Base-by-base conservation (phyloP, 2,329 filamentous ascomycete genomes). In the Paraconiothyrium sp. region DNA sequence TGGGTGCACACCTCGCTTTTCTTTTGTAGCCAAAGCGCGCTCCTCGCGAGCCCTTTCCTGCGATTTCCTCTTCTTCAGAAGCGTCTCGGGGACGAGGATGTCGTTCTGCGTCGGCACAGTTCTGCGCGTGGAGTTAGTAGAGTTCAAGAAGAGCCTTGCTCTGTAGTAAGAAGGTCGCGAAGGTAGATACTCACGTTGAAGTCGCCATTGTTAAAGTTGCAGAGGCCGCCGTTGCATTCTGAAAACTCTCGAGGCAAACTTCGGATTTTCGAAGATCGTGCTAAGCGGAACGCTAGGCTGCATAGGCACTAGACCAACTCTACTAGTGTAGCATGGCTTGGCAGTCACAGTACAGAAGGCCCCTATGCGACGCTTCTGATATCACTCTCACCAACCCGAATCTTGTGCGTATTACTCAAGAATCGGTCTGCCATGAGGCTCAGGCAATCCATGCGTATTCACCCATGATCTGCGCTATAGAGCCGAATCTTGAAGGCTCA, bases 31-130 rank as follows among this genome's bases (percentile, higher is more conserved):
- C 71, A 91, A 88, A 74, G 87, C 84, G 82, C 90, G 91, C 85
- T 94, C 92, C 83, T 95, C 94, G 83, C 94, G 92, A 82, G 94
- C 93, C 90, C 97, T 97, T 90, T 99, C 95, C 87, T 97, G 94
- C 84, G 89, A 93, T 93, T 99, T 99, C 88, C 95, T 92, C 93
- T 99, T 99, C 92, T 99, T 99, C 84, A 99, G 90, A 80, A 99
- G 92, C 78, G 95, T 99, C 92, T 99, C 95, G 76, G 95, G 95
- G 81, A 98, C 93, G 83, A 98, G 88, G 83, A 99, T 90, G 84
- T 98, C 92, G 84, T 97, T 92, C 84, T 94, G 85, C 83, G 93
- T 97, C 75, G 95, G 93, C 80, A 97, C 92, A 85, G 89, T 90
- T 85, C 93, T 97, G 81, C 79, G 81, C 71, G 52, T 57, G 59